Evolutionary conservation across 352 stramenopile species (phyloP).

Genomic region (Pythium sukuiense): DNA sequence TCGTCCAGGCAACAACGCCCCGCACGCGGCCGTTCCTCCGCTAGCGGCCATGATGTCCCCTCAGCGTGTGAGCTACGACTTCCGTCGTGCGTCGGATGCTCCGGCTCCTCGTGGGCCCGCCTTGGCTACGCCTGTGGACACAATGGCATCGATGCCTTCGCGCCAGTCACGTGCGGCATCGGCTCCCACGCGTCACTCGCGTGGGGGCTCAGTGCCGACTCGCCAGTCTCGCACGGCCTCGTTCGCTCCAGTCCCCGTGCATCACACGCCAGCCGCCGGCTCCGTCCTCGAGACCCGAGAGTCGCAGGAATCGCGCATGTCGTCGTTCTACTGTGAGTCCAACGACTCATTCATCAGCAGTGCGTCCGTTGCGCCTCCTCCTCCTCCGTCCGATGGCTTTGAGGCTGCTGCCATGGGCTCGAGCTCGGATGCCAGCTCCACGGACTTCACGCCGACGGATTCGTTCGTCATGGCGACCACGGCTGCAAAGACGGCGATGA

Average conservation of each 20-base stretch:
- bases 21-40: neutral
- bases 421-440: constrained; percentile 12
- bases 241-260: neutral
- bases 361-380: constrained; percentile 19
- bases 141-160: neutral
- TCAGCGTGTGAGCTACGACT: constrained; percentile 19
- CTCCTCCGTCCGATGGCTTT: neutral
- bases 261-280: constrained; percentile 5
- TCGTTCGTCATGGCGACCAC: constrained; percentile 15
- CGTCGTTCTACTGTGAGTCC: constrained; percentile 6
- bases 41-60: constrained; percentile 7
- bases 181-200: neutral
- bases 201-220: neutral
- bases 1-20: neutral
- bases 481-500: neutral
- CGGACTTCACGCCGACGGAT: constrained; percentile 12
- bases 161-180: neutral
- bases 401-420: constrained; percentile 1
- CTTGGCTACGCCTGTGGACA: constrained; percentile 6
- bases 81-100: constrained; percentile 9
- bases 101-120: neutral
- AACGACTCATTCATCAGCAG: constrained; percentile 26
- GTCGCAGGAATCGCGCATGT: constrained; percentile 1
- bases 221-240: neutral
- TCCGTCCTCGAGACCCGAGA: constrained; percentile 14